Evolutionary conservation across 2,329 filamentous ascomycete species (phyloP).

Genomic region (Lasiodiplodia gonubiensis): DNA sequence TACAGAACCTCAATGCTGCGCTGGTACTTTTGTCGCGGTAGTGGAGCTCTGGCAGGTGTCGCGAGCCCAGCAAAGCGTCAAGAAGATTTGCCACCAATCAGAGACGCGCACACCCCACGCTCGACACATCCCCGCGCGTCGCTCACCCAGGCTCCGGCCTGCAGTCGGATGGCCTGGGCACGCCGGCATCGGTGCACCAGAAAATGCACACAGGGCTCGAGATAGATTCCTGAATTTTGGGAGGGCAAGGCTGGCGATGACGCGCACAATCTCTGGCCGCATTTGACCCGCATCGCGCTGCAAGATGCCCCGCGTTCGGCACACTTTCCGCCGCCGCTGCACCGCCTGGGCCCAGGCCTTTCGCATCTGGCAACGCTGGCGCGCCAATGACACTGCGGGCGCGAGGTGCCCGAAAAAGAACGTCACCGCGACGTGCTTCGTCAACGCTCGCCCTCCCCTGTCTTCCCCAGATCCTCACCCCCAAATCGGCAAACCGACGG

Average conservation of each 20-base stretch:
- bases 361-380: not conserved
- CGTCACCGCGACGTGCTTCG: not conserved
- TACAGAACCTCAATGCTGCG: not conserved
- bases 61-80: constrained; percentile 11
- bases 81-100: constrained; percentile 28
- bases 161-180: not conserved
- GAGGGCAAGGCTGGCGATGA: not conserved
- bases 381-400: not conserved
- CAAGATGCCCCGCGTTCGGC: constrained; percentile 23
- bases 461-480: constrained; percentile 21
- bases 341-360: not conserved
- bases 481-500: constrained; percentile 20
- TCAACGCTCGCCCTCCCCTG: constrained; percentile 1
- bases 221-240: not conserved
- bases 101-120: not conserved
- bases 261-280: constrained; percentile 1
- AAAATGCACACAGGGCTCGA: not conserved
- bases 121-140: not conserved
- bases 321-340: constrained; percentile 20
- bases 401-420: not conserved
- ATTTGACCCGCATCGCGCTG: not conserved
- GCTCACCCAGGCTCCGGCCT: not conserved
- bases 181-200: constrained; percentile 6
- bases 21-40: not conserved
- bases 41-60: constrained; percentile 23